Conservation (phyloP, 192 early-diverging fungal species). For the Backusella westeae region DNA sequence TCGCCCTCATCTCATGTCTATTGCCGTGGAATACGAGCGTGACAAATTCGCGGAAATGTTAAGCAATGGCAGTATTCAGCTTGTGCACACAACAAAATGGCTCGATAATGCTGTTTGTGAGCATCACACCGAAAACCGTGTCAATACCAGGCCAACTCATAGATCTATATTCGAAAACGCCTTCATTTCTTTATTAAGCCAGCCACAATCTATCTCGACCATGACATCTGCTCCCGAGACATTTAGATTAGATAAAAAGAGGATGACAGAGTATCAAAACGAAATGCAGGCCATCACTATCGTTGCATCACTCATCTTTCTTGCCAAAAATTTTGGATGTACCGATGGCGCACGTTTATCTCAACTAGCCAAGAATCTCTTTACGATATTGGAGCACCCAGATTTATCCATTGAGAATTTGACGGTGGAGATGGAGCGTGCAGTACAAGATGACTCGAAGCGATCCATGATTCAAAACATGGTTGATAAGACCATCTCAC, state of each 20-base stretch:
- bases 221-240: conserved; percentile 57
- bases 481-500: conserved; percentile 44
- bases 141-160: background rate
- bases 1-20: conserved; percentile 63
- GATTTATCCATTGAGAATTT: conserved; percentile 34
- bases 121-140: background rate
- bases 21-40: conserved; percentile 76
- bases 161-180: conserved; percentile 16
- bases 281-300: conserved; percentile 67
- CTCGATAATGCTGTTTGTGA: conserved; percentile 41
- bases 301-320: conserved; percentile 64
- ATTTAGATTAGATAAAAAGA: conserved; percentile 60
- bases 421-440: conserved; percentile 25
- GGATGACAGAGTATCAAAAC: conserved; percentile 67
- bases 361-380: conserved; percentile 19
- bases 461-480: conserved; percentile 32
- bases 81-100: conserved; percentile 64
- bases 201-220: background rate
- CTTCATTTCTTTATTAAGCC: background rate
- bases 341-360: background rate
- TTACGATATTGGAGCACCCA: conserved; percentile 25
- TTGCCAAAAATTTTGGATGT: conserved; percentile 57
- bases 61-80: conserved; percentile 31
- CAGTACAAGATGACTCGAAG: conserved; percentile 10
- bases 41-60: conserved; percentile 64